These are phyloP conservation scores for Rhynchosporium agropyri DNA, from an alignment of 2,329 filamentous ascomycete species.

Conservation along the genomic window DNA sequence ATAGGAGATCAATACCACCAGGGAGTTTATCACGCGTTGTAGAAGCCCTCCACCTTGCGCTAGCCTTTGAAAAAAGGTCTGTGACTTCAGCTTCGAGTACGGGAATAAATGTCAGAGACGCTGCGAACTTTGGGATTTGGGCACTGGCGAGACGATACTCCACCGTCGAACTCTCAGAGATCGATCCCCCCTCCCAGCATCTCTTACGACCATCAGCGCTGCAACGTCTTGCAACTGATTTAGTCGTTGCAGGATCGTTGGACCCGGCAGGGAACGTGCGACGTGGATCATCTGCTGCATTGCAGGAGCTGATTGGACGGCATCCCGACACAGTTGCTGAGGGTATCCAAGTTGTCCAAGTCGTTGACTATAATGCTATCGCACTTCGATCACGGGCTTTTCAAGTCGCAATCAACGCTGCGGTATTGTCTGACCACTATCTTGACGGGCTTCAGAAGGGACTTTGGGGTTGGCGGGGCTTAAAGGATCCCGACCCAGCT, in stretches of 20 bases:
- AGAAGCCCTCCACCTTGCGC: constrained; percentile 73
- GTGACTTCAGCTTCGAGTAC: constrained; percentile 74
- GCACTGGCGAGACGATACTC: constrained; percentile 84
- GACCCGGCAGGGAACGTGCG: constrained; percentile 94
- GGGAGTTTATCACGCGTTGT: constrained; percentile 73
- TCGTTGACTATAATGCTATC: constrained; percentile 90
- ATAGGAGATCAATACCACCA: constrained; percentile 77
- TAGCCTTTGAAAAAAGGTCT: constrained; percentile 87
- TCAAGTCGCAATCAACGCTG: constrained; percentile 71
- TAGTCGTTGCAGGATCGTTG: constrained; percentile 79
- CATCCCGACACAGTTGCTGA: constrained; percentile 83
- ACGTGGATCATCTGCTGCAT: constrained; percentile 85
- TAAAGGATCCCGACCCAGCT: constrained; percentile 75
- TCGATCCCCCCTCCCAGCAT: constrained; percentile 46
- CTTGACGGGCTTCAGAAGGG: constrained; percentile 71
- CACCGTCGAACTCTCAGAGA: constrained; percentile 70
- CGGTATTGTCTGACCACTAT: constrained; percentile 64
- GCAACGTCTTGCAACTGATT: constrained; percentile 77
- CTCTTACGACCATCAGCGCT: constrained; percentile 54
- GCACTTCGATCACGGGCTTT: constrained; percentile 84
- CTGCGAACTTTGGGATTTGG: constrained; percentile 96
- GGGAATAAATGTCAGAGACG: constrained; percentile 90
- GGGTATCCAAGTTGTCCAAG: constrained; percentile 85
- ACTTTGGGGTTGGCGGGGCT: constrained; percentile 82
- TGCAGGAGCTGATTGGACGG: constrained; percentile 91